Conservation (phyloP, 2,329 filamentous ascomycete species). For the Scedosporium aurantiacum region DNA sequence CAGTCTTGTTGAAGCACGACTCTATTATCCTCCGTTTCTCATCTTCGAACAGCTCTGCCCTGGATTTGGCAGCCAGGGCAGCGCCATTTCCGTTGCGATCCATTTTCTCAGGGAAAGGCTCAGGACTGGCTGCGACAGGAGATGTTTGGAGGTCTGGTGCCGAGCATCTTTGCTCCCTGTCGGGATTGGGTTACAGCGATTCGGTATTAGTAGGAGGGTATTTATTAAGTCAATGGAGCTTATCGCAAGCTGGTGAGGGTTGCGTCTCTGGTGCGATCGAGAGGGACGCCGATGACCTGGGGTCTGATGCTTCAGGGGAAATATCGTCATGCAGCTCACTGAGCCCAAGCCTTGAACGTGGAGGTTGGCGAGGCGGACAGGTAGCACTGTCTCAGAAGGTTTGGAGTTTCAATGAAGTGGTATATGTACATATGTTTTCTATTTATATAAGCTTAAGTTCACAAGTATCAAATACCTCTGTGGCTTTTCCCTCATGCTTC, state of each 20-base stretch:
- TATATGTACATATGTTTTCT: neutral
- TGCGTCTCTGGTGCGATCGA: neutral
- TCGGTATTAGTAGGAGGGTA: neutral
- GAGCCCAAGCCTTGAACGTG: neutral
- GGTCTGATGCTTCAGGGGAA: neutral
- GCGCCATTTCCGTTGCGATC: slow-evolving; percentile 6
- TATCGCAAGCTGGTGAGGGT: neutral
- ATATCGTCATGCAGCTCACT: neutral
- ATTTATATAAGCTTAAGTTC: neutral
- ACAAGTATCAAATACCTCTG: neutral
- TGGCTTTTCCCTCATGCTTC: neutral
- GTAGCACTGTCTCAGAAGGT: neutral
- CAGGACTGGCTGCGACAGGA: slow-evolving; percentile 1
- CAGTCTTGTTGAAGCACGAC: slow-evolving; percentile 86
- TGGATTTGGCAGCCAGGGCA: neutral
- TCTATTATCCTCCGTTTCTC: slow-evolving; percentile 92
- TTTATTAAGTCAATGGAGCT: neutral
- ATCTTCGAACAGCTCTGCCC: slow-evolving; percentile 84
- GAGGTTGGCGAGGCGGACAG: neutral
- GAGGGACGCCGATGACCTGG: neutral
- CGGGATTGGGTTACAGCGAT: neutral
- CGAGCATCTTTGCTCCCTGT: slow-evolving; percentile 5
- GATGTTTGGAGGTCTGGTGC: neutral
- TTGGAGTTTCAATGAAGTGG: neutral
- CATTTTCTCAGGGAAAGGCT: neutral